A percentile compares a stretch with the other conserved stretches of the same genome.
phyloP scores from a whole-genome alignment of 345 rosid genomes.

The Odontarrhena argentea region DNA sequence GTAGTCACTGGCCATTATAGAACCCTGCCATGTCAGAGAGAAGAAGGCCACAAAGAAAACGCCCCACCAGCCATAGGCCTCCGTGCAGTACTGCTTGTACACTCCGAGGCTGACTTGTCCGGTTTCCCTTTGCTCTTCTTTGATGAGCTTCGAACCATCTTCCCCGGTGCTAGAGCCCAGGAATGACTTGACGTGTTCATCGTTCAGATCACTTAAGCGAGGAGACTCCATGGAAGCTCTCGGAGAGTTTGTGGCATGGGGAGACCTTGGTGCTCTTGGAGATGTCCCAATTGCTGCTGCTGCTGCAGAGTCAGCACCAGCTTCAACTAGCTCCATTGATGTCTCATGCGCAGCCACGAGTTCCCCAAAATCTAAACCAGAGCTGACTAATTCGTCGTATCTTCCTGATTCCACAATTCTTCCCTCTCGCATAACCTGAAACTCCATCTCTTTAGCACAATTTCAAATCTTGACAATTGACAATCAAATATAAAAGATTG shows the following conservation, averaged over 20 bases:
- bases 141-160: slow-evolving; percentile 71
- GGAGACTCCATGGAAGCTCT: slow-evolving; percentile 42
- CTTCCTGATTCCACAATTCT: slow-evolving; percentile 83
- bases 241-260: slow-evolving; percentile 44
- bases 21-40: slow-evolving; percentile 74
- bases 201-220: slow-evolving; percentile 48
- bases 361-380: slow-evolving; percentile 71
- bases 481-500: not conserved
- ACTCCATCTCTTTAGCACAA: slow-evolving; percentile 24
- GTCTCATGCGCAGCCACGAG: slow-evolving; percentile 86
- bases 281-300: slow-evolving; percentile 13
- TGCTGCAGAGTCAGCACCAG: slow-evolving; percentile 42
- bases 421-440: slow-evolving; percentile 91
- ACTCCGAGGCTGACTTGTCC: slow-evolving; percentile 75
- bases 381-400: slow-evolving; percentile 59
- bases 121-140: slow-evolving; percentile 86
- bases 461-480: not conserved
- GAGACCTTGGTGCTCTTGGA: slow-evolving; percentile 31
- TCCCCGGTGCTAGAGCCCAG: slow-evolving; percentile 48
- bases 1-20: slow-evolving; percentile 85
- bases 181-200: slow-evolving; percentile 48
- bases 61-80: slow-evolving; percentile 97
- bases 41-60: slow-evolving; percentile 52
- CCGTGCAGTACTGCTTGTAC: slow-evolving; percentile 76
- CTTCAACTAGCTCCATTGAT: slow-evolving; percentile 85